Base-by-base conservation (phyloP, 805 yeast genomes). In the Candida orba region DNA sequence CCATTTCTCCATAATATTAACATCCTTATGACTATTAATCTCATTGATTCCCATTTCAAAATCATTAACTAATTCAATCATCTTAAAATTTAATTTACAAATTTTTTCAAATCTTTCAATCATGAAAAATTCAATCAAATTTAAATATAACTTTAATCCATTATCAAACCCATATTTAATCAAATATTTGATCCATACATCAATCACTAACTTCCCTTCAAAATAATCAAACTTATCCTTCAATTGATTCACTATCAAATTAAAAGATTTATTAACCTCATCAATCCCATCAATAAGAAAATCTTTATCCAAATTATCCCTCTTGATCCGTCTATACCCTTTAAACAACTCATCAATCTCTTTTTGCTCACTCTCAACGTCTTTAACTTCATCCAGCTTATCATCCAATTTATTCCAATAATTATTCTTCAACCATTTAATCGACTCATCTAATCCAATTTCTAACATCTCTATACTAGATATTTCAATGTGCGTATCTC, bases 401-500 rank as follows among this genome's bases (percentile, higher is more conserved):
- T 44, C 39, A 27, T 42, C 54, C 32, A 43, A 38, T 29, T 60
- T 66, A 15, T 60, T 49, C 99, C 99, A 91, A 63, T 81, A 91
- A 53, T 82, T 70, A 3, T 67, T 72, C 60, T 72, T 72, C 3
- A 91, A 64, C 97, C 98, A 93, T 6, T 63, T 66, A 39, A 91
- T 60, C 0, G 95, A 95, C 39, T 74, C 66, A 5, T 62, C 56
- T 2, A 78, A 64, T 13, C 81, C 75, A n/a, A 67, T 57, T 33
- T 95, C 68, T n/a, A 90, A 67, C 63, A 84, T 70, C 34, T 74
- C 78, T 35, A 87, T 53, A 29, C 83, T 71, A 2, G 97, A 96
- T 23, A 93, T 62, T 15, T 69, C 67, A 54, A 91, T 98, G 61
- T 93, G 99, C 0, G 99, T 91, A 5, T 95, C 90, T 54, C 78